Evolutionary conservation across 176 grass and related monocot genomes (phyloP).

Genomic region (Ensete ventricosum): DNA sequence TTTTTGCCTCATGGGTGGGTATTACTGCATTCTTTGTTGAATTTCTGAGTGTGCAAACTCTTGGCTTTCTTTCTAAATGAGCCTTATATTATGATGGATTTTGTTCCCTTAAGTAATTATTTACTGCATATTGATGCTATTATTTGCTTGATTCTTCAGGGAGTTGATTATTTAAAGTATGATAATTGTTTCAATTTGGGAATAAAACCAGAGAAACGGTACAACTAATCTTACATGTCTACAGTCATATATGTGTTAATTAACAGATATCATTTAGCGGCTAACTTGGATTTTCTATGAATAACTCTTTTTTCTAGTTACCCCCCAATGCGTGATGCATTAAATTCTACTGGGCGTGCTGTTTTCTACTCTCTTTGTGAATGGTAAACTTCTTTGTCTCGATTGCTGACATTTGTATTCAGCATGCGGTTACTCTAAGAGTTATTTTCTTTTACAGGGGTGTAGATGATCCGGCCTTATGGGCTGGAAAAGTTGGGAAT

Average conservation of each 20-base stretch:
- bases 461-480: conserved; percentile 81
- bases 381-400: conserved; percentile 39
- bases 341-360: conserved; percentile 70
- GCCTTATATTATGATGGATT: background rate
- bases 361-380: conserved; percentile 96
- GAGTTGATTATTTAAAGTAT: conserved; percentile 88
- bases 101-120: no score
- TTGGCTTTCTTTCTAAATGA: background rate
- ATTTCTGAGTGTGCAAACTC: conserved; percentile 11
- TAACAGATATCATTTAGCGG: conserved; percentile 1
- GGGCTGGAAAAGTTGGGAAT: conserved; percentile 86
- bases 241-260: background rate
- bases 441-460: conserved; percentile 46
- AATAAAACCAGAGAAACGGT: conserved; percentile 70
- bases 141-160: conserved; percentile 29
- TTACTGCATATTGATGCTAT: background rate
- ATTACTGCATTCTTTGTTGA: background rate
- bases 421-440: background rate
- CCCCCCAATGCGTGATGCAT: conserved; percentile 92
- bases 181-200: conserved; percentile 94
- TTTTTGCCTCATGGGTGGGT: conserved; percentile 92
- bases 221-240: conserved; percentile 3
- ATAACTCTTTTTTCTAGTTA: conserved; percentile 43
- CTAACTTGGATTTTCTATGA: conserved; percentile 11
- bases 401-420: background rate